Percentiles rank a stretch among this genome's conserved stretches.
phyloP scores from a whole-genome alignment of 2,329 filamentous ascomycete species.

The Leptographium radiaticola region DNA sequence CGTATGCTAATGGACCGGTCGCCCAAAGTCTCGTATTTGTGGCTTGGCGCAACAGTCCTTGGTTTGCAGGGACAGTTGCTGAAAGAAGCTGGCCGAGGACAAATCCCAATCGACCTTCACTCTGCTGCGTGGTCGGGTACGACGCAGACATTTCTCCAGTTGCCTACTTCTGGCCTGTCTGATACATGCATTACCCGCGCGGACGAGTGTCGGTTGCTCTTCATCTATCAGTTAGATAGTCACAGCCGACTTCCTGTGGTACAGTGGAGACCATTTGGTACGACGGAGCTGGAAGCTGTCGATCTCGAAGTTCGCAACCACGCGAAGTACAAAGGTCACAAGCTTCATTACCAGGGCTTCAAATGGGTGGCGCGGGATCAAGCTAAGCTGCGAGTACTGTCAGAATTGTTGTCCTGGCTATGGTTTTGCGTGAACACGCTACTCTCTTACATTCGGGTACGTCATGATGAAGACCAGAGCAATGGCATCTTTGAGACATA shows the following conservation, averaged over 20 bases:
- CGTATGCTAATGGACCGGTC: conserved; percentile 16
- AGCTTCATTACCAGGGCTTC: conserved; percentile 14
- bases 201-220: conserved; percentile 18
- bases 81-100: conserved; percentile 12
- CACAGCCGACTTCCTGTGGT: conserved; percentile 14
- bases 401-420: background rate
- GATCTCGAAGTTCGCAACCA: conserved; percentile 18
- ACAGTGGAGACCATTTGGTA: conserved; percentile 19
- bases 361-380: conserved; percentile 11
- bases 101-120: conserved; percentile 16
- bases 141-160: conserved; percentile 16
- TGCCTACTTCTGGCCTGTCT: conserved; percentile 10
- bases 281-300: conserved; percentile 14
- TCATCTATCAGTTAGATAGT: conserved; percentile 13
- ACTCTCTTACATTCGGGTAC: background rate
- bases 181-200: conserved; percentile 11
- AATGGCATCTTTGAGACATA: background rate
- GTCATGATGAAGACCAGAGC: background rate
- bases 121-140: conserved; percentile 17
- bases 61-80: conserved; percentile 12
- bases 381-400: background rate
- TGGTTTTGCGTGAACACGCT: background rate
- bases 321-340: conserved; percentile 13
- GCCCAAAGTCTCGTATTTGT: conserved; percentile 15
- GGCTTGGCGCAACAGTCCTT: conserved; percentile 15